Conservation (phyloP, 305 asterid genomes). For the Vinca major region DNA sequence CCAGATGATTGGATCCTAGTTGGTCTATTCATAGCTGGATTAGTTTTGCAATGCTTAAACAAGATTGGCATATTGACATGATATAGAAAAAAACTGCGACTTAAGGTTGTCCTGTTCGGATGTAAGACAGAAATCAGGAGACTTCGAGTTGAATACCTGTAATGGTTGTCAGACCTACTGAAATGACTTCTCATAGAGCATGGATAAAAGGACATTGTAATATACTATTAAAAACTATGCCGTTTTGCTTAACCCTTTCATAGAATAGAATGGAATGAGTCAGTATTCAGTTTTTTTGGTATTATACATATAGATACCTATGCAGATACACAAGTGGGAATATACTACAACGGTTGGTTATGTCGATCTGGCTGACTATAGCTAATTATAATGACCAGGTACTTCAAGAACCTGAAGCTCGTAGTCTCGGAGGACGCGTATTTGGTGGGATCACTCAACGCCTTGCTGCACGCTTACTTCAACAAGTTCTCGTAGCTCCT, state of each 20-base stretch:
- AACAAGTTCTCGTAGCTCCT: constrained; percentile 84
- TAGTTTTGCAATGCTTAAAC: not conserved
- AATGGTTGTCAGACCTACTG: not conserved
- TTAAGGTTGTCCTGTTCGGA: not conserved
- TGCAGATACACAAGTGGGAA: not conserved
- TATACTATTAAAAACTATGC: not conserved
- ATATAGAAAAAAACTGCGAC: not conserved
- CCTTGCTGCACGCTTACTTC: constrained; percentile 91
- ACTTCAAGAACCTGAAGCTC: constrained; percentile 89
- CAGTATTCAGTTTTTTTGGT: too few relatives aligned
- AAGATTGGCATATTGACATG: not conserved
- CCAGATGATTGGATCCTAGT: not conserved
- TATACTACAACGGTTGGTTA: not conserved
- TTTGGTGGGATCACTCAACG: constrained; percentile 95
- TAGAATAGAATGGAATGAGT: too few relatives aligned
- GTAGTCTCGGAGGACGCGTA: constrained; percentile 78
- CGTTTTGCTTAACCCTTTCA: too few relatives aligned
- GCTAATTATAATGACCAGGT: constrained; percentile 41
- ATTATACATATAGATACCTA: not conserved
- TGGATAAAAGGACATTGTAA: not conserved
- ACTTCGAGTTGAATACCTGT: not conserved
- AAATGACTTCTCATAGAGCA: not conserved
- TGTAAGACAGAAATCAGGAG: not conserved
- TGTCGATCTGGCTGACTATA: constrained; percentile 18
- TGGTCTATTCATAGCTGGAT: not conserved